Percentiles rank a stretch among this genome's conserved stretches.
phyloP scores from a whole-genome alignment of 768 basidiomycete genomes.

The Agrocybe praecox region DNA sequence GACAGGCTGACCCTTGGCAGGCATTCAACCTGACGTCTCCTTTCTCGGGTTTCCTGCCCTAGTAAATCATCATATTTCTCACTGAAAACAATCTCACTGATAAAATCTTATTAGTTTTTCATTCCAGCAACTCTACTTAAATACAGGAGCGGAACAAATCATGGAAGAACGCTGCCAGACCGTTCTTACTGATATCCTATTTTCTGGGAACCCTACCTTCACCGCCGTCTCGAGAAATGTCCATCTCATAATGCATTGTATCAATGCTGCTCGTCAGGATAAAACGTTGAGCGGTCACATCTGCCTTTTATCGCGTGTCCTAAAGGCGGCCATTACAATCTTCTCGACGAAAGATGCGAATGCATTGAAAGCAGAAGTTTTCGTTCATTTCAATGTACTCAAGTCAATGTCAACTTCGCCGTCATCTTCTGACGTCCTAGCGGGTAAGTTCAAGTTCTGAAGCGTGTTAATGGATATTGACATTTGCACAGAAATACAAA shows the following conservation, averaged over 20 bases:
- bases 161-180: conserved; percentile 27
- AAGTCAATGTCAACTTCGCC: conserved; percentile 33
- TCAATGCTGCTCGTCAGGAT: conserved; percentile 10
- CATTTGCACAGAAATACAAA: conserved; percentile 36
- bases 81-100: neutral
- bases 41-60: conserved; percentile 23
- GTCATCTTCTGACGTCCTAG: conserved; percentile 23
- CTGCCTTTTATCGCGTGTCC: conserved; percentile 38
- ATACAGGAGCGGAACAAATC: conserved; percentile 27
- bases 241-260: conserved; percentile 19
- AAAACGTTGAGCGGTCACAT: conserved; percentile 33
- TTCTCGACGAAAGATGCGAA: conserved; percentile 32
- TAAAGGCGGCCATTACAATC: conserved; percentile 24
- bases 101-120: neutral
- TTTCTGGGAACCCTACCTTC: conserved; percentile 22
- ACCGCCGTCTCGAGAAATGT: conserved; percentile 26
- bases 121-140: conserved; percentile 40
- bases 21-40: conserved; percentile 28
- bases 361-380: conserved; percentile 41
- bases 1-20: conserved; percentile 43
- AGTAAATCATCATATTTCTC: conserved; percentile 25
- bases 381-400: conserved; percentile 34
- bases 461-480: neutral
- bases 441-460: conserved; percentile 30
- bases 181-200: conserved; percentile 37